These are phyloP conservation scores for Fusarium buharicum DNA, from an alignment of 2,329 filamentous ascomycete genomes.

Conservation along the genomic window DNA sequence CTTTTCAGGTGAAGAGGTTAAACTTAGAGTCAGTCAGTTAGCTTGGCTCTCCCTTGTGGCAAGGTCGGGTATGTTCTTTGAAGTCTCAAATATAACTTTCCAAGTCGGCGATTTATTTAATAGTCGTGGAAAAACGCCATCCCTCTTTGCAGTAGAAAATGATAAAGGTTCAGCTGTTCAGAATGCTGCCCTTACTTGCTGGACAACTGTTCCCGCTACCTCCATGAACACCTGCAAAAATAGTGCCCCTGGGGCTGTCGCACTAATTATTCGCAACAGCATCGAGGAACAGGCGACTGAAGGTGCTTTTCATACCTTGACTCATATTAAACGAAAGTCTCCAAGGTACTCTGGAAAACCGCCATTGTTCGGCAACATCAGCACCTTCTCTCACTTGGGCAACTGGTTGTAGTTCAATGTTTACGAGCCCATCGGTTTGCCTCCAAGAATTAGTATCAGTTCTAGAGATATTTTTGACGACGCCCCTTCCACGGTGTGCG, in stretches of 20 bases:
- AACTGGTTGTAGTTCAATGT: constrained; percentile 5
- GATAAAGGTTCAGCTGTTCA: constrained; percentile 7
- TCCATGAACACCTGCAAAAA: neutral
- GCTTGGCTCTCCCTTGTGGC: constrained; percentile 6
- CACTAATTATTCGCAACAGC: neutral
- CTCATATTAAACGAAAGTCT: constrained; percentile 8
- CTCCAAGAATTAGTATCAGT: neutral
- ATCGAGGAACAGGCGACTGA: constrained; percentile 12
- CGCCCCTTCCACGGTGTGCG: too few relatives aligned
- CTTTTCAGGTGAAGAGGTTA: too few relatives aligned
- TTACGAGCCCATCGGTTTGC: neutral
- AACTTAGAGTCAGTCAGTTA: too few relatives aligned
- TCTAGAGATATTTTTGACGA: too few relatives aligned
- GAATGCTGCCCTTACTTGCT: constrained; percentile 8
- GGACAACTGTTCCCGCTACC: neutral
- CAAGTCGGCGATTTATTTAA: constrained; percentile 12
- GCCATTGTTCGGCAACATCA: constrained; percentile 14
- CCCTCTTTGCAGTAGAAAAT: neutral
- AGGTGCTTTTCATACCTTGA: constrained; percentile 3
- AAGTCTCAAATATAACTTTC: neutral
- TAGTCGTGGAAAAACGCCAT: constrained; percentile 8
- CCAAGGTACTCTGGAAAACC: constrained; percentile 3
- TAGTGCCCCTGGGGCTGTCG: neutral
- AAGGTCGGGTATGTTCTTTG: neutral
- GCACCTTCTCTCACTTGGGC: neutral